These are phyloP conservation scores for Aspergillus nidulans DNA, from an alignment of 495 filamentous ascomycete species.

Conservation along the genomic window DNA sequence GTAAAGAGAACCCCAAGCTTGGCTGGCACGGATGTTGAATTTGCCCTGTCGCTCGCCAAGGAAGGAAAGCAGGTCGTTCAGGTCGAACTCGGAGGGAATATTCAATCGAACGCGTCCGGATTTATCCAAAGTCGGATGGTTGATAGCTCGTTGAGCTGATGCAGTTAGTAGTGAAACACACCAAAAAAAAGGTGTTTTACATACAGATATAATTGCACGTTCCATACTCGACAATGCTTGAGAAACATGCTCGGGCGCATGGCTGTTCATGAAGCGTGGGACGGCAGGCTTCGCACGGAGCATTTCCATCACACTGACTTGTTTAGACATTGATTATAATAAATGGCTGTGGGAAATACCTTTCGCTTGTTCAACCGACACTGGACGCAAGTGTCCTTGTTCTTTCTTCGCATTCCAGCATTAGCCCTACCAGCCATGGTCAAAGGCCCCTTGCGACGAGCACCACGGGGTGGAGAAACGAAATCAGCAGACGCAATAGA, in stretches of 20 bases:
- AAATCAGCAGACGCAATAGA: conserved; percentile 48
- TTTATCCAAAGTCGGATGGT: conserved; percentile 39
- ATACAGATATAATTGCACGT: conserved; percentile 50
- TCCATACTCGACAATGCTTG: conserved; percentile 48
- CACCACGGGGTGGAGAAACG: conserved; percentile 42
- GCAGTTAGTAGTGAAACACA: neutral
- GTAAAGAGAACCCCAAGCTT: conserved; percentile 43
- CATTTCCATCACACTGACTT: conserved; percentile 41
- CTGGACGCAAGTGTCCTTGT: conserved; percentile 48
- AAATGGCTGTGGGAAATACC: conserved; percentile 16
- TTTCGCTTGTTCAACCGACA: conserved; percentile 48
- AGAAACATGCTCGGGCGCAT: conserved; percentile 45
- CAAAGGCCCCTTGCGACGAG: conserved; percentile 45
- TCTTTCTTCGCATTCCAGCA: conserved; percentile 43
- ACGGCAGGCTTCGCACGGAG: conserved; percentile 47
- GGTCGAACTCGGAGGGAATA: conserved; percentile 39
- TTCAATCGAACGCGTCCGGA: conserved; percentile 35
- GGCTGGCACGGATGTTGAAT: conserved; percentile 48
- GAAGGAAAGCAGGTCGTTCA: conserved; percentile 38
- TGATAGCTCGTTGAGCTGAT: conserved; percentile 46
- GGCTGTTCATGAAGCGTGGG: conserved; percentile 46
- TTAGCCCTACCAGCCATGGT: conserved; percentile 43
- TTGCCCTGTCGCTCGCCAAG: conserved; percentile 39
- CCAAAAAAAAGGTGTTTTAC: conserved; percentile 2
- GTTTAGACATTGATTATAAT: neutral